Evolutionary conservation across 2,329 filamentous ascomycete genomes (phyloP).

Genomic region (Lachnellula subtilissima): DNA sequence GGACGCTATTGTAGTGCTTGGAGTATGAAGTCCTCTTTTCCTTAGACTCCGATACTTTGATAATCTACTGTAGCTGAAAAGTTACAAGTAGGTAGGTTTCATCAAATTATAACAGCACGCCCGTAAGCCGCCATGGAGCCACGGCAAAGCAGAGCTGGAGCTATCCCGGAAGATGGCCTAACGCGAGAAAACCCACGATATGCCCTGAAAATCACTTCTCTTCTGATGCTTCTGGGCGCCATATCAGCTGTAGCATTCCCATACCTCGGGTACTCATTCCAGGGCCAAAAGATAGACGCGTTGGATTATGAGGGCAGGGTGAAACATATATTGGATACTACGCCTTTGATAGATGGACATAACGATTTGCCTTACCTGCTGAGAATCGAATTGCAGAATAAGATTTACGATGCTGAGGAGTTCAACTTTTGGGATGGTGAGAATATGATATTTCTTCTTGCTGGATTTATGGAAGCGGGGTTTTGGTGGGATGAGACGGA

Average conservation of each 20-base stretch:
- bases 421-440: slow-evolving; percentile 12
- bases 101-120: too few species aligned
- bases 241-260: background rate
- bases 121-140: too few species aligned
- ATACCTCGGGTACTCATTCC: background rate
- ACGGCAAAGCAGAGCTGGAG: too few species aligned
- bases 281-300: background rate
- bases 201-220: background rate
- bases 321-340: slow-evolving; percentile 20
- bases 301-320: slow-evolving; percentile 8
- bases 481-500: background rate
- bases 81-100: too few species aligned
- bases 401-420: slow-evolving; percentile 24
- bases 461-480: background rate
- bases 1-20: too few species aligned
- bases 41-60: too few species aligned
- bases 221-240: background rate
- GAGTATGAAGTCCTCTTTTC: too few species aligned
- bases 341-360: slow-evolving; percentile 32
- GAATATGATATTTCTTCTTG: background rate
- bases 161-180: too few species aligned
- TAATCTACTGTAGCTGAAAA: too few species aligned
- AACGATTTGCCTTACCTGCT: slow-evolving; percentile 32
- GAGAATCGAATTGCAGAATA: slow-evolving; percentile 25
- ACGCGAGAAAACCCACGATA: background rate